Evolutionary conservation across 2,329 filamentous ascomycete species (phyloP), one percentile per base, ranked within the genome.

Genomic region (Lachnellula subtilissima): DNA sequence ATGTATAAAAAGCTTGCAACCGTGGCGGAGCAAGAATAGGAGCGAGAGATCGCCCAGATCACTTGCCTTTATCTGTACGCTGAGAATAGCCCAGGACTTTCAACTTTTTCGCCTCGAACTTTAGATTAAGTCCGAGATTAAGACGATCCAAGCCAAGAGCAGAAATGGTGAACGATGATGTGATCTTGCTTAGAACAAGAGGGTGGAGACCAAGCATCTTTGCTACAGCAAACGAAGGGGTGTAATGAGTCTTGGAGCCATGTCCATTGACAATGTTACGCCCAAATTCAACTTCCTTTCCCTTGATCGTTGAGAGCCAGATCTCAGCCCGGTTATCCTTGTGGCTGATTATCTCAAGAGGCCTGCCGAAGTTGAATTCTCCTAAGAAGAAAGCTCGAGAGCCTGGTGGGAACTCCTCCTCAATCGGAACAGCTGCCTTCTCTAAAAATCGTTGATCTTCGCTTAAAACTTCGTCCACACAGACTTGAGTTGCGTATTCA

Each of bases 21-120:
- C 28, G 28, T 32, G 28, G 9, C 9, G 2, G 28, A 32, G 9
- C 28, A 32, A 32, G 28, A 32, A 32, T 11, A 32, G 9, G 28
- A 11, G 6, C 2, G 15, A 15, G 39, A 17, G 7, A 40, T 40
- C 39, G 5, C 15, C 39, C 6, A 47, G 25, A 14, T 22, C 6
- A 47, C 45, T 35, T 47, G 32, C 45, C 45, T 28, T 84, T 88
- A 12, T 84, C 78, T 4, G 86, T 86, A 69, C 94, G 94, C 65
- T 91, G 88, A 23, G 93, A 96, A 72, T 97, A 99, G 0, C 94
- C 94, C 35, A 99, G 76, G 6, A 99, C 94, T 75, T 99, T 99
- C 65, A 92, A 81, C 73, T 97, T 96, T 74, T 90, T 93, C 2
- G 85, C 90, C 70, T 99, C 94, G 58, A 99, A 99, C 72, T 99